Conservation (phyloP, 2,329 filamentous ascomycete species). For the Alternaria hordeiaustralica region DNA sequence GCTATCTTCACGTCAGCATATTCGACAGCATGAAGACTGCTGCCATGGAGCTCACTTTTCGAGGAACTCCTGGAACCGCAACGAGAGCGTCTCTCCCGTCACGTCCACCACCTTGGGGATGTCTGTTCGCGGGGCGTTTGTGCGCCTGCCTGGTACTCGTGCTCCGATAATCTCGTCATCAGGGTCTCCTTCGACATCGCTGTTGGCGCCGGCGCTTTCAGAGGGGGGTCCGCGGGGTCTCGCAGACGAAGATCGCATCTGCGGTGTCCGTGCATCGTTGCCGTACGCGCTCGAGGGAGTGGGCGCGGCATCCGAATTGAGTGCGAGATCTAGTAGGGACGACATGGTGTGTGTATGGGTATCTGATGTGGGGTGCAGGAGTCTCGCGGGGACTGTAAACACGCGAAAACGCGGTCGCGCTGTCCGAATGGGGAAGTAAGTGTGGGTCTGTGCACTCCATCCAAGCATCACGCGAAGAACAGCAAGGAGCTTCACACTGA, state of each 20-base stretch:
- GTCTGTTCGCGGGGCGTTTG: slow-evolving; percentile 58
- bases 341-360: slow-evolving; percentile 52
- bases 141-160: slow-evolving; percentile 48
- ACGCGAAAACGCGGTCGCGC: slow-evolving; percentile 33
- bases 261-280: slow-evolving; percentile 45
- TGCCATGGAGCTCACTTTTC: slow-evolving; percentile 64
- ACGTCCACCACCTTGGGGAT: slow-evolving; percentile 78
- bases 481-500: not conserved
- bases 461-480: not conserved
- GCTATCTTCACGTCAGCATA: slow-evolving; percentile 35
- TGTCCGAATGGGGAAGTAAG: slow-evolving; percentile 24
- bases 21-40: not conserved
- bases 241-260: slow-evolving; percentile 59
- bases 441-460: slow-evolving; percentile 16
- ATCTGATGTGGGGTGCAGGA: slow-evolving; percentile 11
- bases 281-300: slow-evolving; percentile 48
- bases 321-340: slow-evolving; percentile 58
- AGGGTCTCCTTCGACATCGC: slow-evolving; percentile 65
- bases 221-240: slow-evolving; percentile 61
- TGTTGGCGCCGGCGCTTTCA: slow-evolving; percentile 58
- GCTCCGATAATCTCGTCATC: slow-evolving; percentile 68
- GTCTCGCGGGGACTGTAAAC: slow-evolving; percentile 25
- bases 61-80: slow-evolving; percentile 80
- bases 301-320: slow-evolving; percentile 55
- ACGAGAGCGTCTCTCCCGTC: slow-evolving; percentile 75